Evolutionary conservation across 2,329 filamentous ascomycete species (phyloP), one percentile per base, ranked within the genome.

Genomic region (Fusarium longipes): DNA sequence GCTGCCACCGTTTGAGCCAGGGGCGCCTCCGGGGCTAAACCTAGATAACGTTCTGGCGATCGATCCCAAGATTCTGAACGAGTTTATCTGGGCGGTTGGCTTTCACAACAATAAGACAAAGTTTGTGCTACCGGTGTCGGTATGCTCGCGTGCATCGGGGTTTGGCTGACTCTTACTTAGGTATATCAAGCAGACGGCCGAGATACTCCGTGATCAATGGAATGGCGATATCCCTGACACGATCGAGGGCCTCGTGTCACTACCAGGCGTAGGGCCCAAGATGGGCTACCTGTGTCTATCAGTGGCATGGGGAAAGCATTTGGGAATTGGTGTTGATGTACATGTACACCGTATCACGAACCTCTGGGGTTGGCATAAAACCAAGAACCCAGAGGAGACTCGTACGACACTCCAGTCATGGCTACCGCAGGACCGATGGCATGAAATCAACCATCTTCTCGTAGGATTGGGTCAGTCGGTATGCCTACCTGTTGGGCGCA

Each of bases 41-140:
- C 82, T 97, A 49, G 86, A 92, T 64, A 93, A 93, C 64, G 85
- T 97, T 57, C 83, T 97, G 12, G 87, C 88, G 3, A 89, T 93
- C 27, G 84, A 90, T 6, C 87, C 92, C 2, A 81, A 82, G 3
- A 77, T 82, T 15, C 82, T 89, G 52, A 95, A 97, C 76, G 81
- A 88, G 72, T 82, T 96, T 69, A 97, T 97, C 67, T 85, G 87
- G 76, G 89, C 91, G 70, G 93, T 97, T 38, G 94, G 94, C 25
- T 97, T 97, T 77, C 94, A 97, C 82, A 97, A 97, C 75, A 94
- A 93, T 79, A 97, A 97, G 81, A 96, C 93, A 4, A 91, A 89
- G 79, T 79, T 58, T 39, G 70, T 63, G 30, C 47, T 53, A 38
- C 57, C 57, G 11, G 18, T 24, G 47, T 60, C 35, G 27, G 24